Evolutionary conservation across 345 rosid species (phyloP).

Genomic region (Ailanthus altissimus): DNA sequence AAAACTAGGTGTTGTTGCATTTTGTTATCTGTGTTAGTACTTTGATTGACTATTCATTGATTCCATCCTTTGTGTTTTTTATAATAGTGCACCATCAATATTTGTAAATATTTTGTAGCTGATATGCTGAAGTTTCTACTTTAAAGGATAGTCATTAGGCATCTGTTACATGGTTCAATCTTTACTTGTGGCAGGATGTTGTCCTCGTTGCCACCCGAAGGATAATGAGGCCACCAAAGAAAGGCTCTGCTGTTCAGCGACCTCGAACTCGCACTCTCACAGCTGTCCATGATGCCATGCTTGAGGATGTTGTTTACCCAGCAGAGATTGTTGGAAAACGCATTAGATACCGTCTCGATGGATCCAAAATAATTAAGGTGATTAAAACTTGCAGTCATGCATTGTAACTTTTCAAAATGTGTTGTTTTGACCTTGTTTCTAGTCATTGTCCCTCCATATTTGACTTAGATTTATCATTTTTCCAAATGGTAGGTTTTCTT

Average conservation of each 20-base stretch:
- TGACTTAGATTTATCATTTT: neutral
- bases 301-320: constrained; percentile 81
- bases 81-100: neutral
- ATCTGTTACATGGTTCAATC: neutral
- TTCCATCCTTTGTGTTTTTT: neutral
- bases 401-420: neutral
- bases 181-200: constrained; percentile 52
- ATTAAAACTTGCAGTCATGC: neutral
- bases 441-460: neutral
- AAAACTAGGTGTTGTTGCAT: neutral
- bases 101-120: neutral
- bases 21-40: neutral
- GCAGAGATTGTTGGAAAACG: constrained; percentile 95
- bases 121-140: neutral
- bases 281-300: constrained; percentile 76
- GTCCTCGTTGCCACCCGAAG: constrained; percentile 71
- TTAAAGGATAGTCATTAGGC: neutral
- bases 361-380: constrained; percentile 78
- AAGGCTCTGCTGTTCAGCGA: constrained; percentile 85
- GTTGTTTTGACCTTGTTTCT: neutral
- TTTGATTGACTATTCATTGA: neutral
- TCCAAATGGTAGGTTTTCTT: constrained; percentile 52
- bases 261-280: constrained; percentile 85
- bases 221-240: constrained; percentile 86
- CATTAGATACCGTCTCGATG: constrained; percentile 72